A percentile compares a stretch with the other conserved stretches of the same genome.
phyloP scores from a whole-genome alignment of 2,329 filamentous ascomycete species.

The Tolypocladium ophioglossoides region DNA sequence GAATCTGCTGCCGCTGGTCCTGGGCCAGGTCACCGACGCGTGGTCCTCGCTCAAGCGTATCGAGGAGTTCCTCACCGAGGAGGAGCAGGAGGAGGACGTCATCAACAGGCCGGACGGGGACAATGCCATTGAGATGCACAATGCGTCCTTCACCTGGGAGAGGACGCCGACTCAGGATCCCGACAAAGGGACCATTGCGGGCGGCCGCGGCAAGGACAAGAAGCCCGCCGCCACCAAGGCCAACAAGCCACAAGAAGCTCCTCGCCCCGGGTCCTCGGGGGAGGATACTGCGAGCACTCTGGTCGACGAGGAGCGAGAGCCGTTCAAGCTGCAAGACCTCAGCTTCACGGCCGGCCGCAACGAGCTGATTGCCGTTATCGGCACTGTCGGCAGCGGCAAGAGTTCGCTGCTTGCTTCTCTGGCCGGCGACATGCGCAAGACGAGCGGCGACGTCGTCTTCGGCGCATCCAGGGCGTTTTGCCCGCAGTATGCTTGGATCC shows the following conservation, averaged over 20 bases:
- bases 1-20: constrained; percentile 77
- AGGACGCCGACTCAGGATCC: constrained; percentile 44
- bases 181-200: constrained; percentile 31
- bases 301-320: constrained; percentile 47
- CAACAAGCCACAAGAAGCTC: constrained; percentile 14
- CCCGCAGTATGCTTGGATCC: constrained; percentile 96
- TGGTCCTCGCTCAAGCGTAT: constrained; percentile 78
- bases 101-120: constrained; percentile 44
- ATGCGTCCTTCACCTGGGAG: constrained; percentile 86
- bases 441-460: constrained; percentile 59
- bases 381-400: constrained; percentile 83
- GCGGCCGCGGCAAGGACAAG: constrained; percentile 27
- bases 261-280: constrained; percentile 23
- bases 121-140: constrained; percentile 59
- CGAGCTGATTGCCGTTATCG: constrained; percentile 77
- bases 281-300: constrained; percentile 44
- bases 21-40: constrained; percentile 84
- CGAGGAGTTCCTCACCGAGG: constrained; percentile 76
- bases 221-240: constrained; percentile 23
- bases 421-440: constrained; percentile 89
- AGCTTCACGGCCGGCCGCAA: constrained; percentile 60
- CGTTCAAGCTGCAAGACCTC: constrained; percentile 63
- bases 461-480: constrained; percentile 82
- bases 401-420: constrained; percentile 79
- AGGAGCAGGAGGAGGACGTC: constrained; percentile 70